These are phyloP conservation scores for Eucalyptus urophylla DNA, from an alignment of 345 rosid species.

Conservation along the genomic window DNA sequence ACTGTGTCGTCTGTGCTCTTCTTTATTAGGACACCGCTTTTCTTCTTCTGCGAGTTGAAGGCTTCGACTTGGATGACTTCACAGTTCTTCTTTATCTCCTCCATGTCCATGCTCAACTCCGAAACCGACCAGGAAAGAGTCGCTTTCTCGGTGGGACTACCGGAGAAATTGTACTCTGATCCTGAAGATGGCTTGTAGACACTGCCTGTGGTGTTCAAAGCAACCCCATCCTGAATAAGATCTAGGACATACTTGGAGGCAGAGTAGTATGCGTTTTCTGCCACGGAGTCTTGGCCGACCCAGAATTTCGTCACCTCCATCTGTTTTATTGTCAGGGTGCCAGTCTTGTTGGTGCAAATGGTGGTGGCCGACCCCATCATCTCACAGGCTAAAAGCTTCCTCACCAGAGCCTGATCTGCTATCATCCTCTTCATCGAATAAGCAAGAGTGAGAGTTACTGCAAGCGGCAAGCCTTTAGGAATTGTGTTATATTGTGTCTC, in stretches of 20 bases:
- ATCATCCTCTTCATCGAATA: too few relatives aligned
- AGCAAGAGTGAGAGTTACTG: too few relatives aligned
- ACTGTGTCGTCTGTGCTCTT: too few relatives aligned
- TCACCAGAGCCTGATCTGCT: slow-evolving; percentile 52
- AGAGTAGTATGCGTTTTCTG: too few relatives aligned
- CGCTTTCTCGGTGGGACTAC: slow-evolving; percentile 67
- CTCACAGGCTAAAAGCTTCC: slow-evolving; percentile 18
- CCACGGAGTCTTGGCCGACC: too few relatives aligned
- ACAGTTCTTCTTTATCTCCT: slow-evolving; percentile 9
- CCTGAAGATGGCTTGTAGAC: slow-evolving; percentile 16
- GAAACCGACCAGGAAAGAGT: slow-evolving; percentile 57
- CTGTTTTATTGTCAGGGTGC: too few relatives aligned
- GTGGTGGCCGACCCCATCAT: slow-evolving; percentile 5
- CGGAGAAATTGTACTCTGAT: slow-evolving; percentile 29
- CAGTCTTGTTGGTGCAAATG: too few relatives aligned
- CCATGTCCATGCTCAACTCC: slow-evolving; percentile 28
- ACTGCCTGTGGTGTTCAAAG: slow-evolving; percentile 53
- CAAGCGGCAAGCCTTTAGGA: too few relatives aligned
- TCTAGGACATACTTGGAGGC: too few relatives aligned
- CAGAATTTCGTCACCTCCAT: too few relatives aligned
- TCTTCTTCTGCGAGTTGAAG: slow-evolving; percentile 48
- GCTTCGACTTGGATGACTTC: slow-evolving; percentile 43
- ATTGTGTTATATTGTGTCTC: too few relatives aligned
- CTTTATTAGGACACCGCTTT: not conserved
- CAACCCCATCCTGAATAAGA: slow-evolving; percentile 23